Evolutionary conservation across 1,284 basidiomycete genomes (phyloP).

Genomic region (Kwoniella shivajii): DNA sequence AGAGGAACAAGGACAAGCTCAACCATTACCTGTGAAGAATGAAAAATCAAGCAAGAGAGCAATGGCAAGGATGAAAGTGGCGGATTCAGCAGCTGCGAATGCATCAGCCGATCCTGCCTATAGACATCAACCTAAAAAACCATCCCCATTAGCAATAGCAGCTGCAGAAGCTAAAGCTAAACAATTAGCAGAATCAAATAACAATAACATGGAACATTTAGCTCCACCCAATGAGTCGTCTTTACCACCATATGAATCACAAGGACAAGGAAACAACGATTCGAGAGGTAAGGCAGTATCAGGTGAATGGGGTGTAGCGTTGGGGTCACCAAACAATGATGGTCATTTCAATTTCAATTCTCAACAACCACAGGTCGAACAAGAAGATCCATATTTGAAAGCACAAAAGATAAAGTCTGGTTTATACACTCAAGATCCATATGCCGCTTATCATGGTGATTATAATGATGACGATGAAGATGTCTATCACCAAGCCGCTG

Average conservation of each 20-base stretch:
- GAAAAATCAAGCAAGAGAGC: conserved; percentile 21
- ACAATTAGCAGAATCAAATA: not conserved
- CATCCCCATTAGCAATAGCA: conserved; percentile 46
- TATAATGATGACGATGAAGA: conserved; percentile 9
- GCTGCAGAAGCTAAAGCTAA: conserved; percentile 13
- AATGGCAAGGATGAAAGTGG: conserved; percentile 35
- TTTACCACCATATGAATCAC: not conserved
- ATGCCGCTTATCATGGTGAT: conserved; percentile 37
- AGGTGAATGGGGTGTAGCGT: conserved; percentile 47
- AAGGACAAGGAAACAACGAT: not conserved
- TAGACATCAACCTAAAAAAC: conserved; percentile 47
- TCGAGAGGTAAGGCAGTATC: conserved; percentile 5
- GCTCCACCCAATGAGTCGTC: conserved; percentile 7
- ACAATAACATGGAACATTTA: conserved; percentile 1
- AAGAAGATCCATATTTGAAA: conserved; percentile 27
- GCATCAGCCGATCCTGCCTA: conserved; percentile 27
- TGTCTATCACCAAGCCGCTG: conserved; percentile 16
- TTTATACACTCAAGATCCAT: conserved; percentile 38
- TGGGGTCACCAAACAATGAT: conserved; percentile 31
- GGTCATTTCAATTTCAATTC: conserved; percentile 13
- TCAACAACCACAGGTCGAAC: conserved; percentile 6
- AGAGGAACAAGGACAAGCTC: not conserved
- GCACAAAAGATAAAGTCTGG: conserved; percentile 23
- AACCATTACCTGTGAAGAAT: not conserved
- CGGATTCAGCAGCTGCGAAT: conserved; percentile 40